These are phyloP conservation scores for Trametes cubensis DNA, from an alignment of 768 basidiomycete genomes.

Conservation along the genomic window DNA sequence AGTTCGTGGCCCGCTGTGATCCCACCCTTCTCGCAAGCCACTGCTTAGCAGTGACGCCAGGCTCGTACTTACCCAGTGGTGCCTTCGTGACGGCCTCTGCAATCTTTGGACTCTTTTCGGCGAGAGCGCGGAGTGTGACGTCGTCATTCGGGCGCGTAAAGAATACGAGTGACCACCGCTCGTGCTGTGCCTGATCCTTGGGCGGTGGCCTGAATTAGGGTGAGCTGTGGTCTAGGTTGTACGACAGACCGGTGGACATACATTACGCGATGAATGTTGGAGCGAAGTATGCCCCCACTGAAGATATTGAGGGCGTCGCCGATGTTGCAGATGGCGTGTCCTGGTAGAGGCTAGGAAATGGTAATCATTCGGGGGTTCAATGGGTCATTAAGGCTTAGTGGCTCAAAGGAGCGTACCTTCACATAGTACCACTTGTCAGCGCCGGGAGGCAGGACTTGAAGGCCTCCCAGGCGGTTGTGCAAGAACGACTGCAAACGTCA, in stretches of 20 bases:
- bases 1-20: not conserved
- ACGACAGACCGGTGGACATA: slow-evolving; percentile 32
- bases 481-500: slow-evolving; percentile 54
- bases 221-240: not conserved
- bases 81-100: slow-evolving; percentile 43
- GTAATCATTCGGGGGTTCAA: not conserved
- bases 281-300: slow-evolving; percentile 65
- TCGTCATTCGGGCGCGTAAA: slow-evolving; percentile 66
- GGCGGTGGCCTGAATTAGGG: slow-evolving; percentile 50
- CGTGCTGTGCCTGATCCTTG: slow-evolving; percentile 50
- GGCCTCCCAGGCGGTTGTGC: slow-evolving; percentile 69
- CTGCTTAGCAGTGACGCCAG: slow-evolving; percentile 40
- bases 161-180: slow-evolving; percentile 70
- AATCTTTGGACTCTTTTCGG: slow-evolving; percentile 53
- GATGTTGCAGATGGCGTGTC: slow-evolving; percentile 39
- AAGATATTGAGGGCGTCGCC: slow-evolving; percentile 65
- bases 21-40: slow-evolving; percentile 47
- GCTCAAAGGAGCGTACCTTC: slow-evolving; percentile 46
- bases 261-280: slow-evolving; percentile 67
- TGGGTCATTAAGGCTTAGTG: too few relatives aligned
- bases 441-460: slow-evolving; percentile 69
- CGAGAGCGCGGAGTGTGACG: slow-evolving; percentile 51
- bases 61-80: slow-evolving; percentile 39
- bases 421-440: slow-evolving; percentile 68
- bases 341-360: slow-evolving; percentile 32